phyloP scores from a whole-genome alignment of 148 eudicot genomes.

The Amaranthus hypochondriacus region DNA sequence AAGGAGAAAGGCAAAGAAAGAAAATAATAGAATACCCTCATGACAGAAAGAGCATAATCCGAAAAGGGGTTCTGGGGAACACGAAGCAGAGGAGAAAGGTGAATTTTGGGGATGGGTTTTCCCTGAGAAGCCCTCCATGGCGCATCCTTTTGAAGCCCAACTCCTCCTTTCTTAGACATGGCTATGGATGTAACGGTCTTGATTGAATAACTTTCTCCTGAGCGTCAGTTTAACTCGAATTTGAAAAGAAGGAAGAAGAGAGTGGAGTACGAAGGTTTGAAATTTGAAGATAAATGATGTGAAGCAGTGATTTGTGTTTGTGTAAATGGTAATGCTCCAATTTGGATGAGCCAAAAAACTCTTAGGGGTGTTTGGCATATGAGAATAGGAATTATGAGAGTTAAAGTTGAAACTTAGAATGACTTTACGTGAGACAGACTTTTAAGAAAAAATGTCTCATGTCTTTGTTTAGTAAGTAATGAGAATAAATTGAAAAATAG shows the following conservation, averaged over 20 bases:
- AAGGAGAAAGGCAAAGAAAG: not conserved
- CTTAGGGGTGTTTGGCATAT: too few relatives aligned
- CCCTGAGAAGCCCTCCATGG: constrained; percentile 72
- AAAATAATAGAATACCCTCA: constrained; percentile 46
- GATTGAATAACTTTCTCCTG: not conserved
- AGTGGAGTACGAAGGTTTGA: not conserved
- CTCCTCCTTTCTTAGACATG: constrained; percentile 61
- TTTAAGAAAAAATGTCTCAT: too few relatives aligned
- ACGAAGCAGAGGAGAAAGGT: constrained; percentile 69
- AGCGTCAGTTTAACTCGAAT: not conserved
- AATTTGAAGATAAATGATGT: not conserved
- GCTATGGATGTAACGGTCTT: not conserved
- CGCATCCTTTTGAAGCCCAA: constrained; percentile 48
- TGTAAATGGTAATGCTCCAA: not conserved
- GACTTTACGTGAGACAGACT: too few relatives aligned
- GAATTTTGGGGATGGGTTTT: constrained; percentile 81
- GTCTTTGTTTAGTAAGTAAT: too few relatives aligned
- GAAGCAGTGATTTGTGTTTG: not conserved
- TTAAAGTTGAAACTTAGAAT: too few relatives aligned
- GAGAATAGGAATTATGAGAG: too few relatives aligned
- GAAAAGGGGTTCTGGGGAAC: constrained; percentile 51
- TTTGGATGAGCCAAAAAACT: not conserved
- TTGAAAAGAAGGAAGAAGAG: not conserved
- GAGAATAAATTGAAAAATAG: too few relatives aligned
- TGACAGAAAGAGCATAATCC: constrained; percentile 57